Conservation (phyloP, 495 filamentous ascomycete species). For the Penicillium psychrofluorescens region DNA sequence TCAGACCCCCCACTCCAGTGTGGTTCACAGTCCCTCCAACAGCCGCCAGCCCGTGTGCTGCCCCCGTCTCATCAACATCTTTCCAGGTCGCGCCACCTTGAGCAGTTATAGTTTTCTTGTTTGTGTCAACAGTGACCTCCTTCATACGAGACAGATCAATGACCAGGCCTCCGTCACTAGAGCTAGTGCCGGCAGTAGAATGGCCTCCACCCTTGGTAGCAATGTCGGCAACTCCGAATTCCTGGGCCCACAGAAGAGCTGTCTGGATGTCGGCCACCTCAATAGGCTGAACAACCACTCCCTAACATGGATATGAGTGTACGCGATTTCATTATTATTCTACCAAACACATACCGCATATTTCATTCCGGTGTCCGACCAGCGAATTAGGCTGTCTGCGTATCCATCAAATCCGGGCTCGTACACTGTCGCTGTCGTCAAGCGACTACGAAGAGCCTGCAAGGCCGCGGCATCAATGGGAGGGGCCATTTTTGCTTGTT, state of each 20-base stretch:
- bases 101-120: slow-evolving; percentile 35
- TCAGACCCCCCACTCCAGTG: slow-evolving; percentile 52
- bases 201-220: slow-evolving; percentile 50
- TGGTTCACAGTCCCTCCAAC: slow-evolving; percentile 56
- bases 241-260: slow-evolving; percentile 34
- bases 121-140: slow-evolving; percentile 36
- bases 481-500: slow-evolving; percentile 6
- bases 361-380: slow-evolving; percentile 31
- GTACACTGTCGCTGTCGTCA: slow-evolving; percentile 16
- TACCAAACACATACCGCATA: slow-evolving; percentile 16
- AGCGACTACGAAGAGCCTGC: slow-evolving; percentile 10
- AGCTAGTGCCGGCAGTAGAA: slow-evolving; percentile 41
- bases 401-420: slow-evolving; percentile 24
- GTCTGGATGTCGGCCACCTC: slow-evolving; percentile 28
- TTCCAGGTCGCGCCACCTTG: slow-evolving; percentile 50
- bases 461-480: slow-evolving; percentile 6
- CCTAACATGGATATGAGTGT: slow-evolving; percentile 13
- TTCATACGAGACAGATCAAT: slow-evolving; percentile 50
- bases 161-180: slow-evolving; percentile 41
- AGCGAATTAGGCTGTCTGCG: slow-evolving; percentile 23
- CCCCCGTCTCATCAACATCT: slow-evolving; percentile 47
- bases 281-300: slow-evolving; percentile 32
- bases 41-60: slow-evolving; percentile 41
- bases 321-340: not conserved
- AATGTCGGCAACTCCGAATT: slow-evolving; percentile 37